Percentiles rank a stretch among this genome's conserved stretches.
Evolutionary conservation across 139 green algal species (phyloP).

Genomic region (Chlorella sp.): DNA sequence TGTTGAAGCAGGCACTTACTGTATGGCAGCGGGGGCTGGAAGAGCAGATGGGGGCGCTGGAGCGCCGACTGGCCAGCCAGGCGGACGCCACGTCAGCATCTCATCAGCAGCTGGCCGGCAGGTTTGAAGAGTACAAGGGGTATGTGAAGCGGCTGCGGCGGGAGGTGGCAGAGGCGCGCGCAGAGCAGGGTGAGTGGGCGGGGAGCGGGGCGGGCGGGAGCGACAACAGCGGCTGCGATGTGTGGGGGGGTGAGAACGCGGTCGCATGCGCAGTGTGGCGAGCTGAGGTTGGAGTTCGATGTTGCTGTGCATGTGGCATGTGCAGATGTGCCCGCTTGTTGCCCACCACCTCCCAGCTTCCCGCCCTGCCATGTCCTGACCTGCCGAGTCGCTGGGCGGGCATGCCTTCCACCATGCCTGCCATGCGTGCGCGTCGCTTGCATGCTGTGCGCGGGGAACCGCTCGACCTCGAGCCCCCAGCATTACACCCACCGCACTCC

Average conservation of each 20-base stretch:
- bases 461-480: too few relatives aligned
- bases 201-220: not conserved
- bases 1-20: slow-evolving; percentile 23
- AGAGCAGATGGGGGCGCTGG: slow-evolving; percentile 3
- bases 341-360: not conserved
- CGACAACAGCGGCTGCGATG: not conserved
- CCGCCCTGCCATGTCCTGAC: not conserved
- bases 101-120: slow-evolving; percentile 10
- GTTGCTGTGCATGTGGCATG: not conserved
- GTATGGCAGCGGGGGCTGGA: slow-evolving; percentile 29
- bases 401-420: not conserved
- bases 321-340: too few relatives aligned
- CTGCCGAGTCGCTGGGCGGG: too few relatives aligned
- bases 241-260: not conserved
- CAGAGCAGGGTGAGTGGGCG: not conserved
- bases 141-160: slow-evolving; percentile 45
- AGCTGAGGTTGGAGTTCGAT: not conserved
- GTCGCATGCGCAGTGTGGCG: too few relatives aligned
- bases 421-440: not conserved
- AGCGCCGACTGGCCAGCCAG: slow-evolving; percentile 8
- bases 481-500: too few relatives aligned
- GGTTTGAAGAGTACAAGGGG: slow-evolving; percentile 42
- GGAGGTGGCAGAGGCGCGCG: slow-evolving; percentile 6
- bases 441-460: not conserved
- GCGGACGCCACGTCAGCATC: not conserved